These are phyloP conservation scores for Kazachstania africana DNA, from an alignment of 805 yeast species.

Conservation along the genomic window DNA sequence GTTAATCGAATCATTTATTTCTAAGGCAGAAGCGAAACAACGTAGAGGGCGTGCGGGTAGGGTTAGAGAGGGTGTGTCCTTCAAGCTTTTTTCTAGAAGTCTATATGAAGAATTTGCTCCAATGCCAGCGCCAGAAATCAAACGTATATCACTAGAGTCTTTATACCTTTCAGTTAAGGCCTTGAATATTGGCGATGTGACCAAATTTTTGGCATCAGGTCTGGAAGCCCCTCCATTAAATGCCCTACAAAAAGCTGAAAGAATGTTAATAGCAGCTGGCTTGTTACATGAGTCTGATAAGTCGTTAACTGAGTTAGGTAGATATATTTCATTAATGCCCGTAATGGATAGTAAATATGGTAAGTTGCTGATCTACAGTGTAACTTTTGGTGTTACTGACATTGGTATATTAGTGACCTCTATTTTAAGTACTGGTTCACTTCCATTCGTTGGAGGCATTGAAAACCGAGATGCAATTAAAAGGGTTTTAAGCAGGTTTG, in stretches of 20 bases:
- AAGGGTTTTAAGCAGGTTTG: conserved; percentile 22
- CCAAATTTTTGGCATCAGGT: conserved; percentile 57
- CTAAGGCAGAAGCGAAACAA: conserved; percentile 80
- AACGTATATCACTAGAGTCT: conserved; percentile 72
- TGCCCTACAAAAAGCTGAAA: conserved; percentile 30
- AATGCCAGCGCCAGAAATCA: conserved; percentile 83
- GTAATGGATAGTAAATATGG: conserved; percentile 75
- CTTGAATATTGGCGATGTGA: conserved; percentile 72
- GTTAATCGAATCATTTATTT: conserved; percentile 73
- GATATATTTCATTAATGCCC: conserved; percentile 69
- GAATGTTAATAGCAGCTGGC: conserved; percentile 54
- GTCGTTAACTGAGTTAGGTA: conserved; percentile 63
- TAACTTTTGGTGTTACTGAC: conserved; percentile 74
- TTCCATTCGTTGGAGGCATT: conserved; percentile 51
- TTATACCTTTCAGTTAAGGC: conserved; percentile 75
- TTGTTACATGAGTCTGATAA: conserved; percentile 41
- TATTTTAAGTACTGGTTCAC: conserved; percentile 52
- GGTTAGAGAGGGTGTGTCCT: conserved; percentile 72
- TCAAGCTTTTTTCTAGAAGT: conserved; percentile 59
- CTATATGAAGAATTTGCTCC: conserved; percentile 50
- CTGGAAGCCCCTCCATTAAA: conserved; percentile 63
- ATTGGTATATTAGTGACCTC: conserved; percentile 73
- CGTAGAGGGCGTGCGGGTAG: conserved; percentile 99
- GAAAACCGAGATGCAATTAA: conserved; percentile 61
- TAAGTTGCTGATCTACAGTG: conserved; percentile 65